These are phyloP conservation scores for Melastoma candidum DNA, from an alignment of 441 rosid species.

Conservation along the genomic window DNA sequence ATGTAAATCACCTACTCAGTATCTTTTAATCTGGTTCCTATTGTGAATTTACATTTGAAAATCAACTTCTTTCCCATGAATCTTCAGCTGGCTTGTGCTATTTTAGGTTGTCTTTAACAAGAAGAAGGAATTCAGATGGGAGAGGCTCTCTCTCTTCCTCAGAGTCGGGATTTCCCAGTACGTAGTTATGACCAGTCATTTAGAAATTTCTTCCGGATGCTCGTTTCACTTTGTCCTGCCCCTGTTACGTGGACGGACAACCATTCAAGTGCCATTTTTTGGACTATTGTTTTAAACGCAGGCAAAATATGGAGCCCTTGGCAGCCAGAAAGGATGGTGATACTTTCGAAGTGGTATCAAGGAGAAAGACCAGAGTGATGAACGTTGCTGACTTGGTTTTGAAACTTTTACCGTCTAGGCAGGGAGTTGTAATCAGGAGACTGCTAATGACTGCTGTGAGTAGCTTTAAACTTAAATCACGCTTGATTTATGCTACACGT, in stretches of 20 bases:
- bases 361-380: slow-evolving; percentile 27
- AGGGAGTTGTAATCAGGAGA: slow-evolving; percentile 74
- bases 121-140: slow-evolving; percentile 86
- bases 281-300: slow-evolving; percentile 24
- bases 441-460: slow-evolving; percentile 90
- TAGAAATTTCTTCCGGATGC: no score
- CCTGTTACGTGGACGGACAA: neutral
- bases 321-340: slow-evolving; percentile 28
- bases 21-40: neutral
- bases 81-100: slow-evolving; percentile 5
- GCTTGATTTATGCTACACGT: neutral
- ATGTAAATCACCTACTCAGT: no score
- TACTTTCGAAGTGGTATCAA: slow-evolving; percentile 27
- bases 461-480: slow-evolving; percentile 14
- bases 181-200: neutral
- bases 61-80: neutral
- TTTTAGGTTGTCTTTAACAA: slow-evolving; percentile 64
- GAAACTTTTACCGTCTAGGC: slow-evolving; percentile 64
- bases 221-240: neutral
- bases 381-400: slow-evolving; percentile 43
- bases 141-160: slow-evolving; percentile 65
- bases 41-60: neutral
- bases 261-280: neutral
- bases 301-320: slow-evolving; percentile 39
- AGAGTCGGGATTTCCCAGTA: slow-evolving; percentile 63